Base-by-base conservation (phyloP, 2,329 filamentous ascomycete genomes). In the Colletotrichum costaricense region DNA sequence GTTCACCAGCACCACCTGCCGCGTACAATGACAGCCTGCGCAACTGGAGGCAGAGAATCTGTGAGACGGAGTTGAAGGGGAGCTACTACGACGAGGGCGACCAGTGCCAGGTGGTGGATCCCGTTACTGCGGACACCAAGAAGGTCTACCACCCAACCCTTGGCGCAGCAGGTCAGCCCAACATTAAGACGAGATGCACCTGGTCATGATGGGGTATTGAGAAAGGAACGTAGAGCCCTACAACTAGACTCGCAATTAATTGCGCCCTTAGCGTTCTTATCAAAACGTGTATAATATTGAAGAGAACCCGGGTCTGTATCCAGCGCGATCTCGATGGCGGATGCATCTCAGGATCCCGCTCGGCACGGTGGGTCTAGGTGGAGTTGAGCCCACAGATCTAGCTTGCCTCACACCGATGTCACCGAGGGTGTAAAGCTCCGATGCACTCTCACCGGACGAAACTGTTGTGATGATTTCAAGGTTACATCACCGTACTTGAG, bases 271-370 rank as follows among this genome's bases (percentile, higher is more conserved):
- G 8, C 3, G 7, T 12, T 19, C 2, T 4, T 19, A 28, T 33
- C n/a, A 9, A 1, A 22, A 4, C n/a, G 4, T 8, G 8, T 12
- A n/a, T 9, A 19, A 26, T n/a, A 6, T 28, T 19, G 8, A 4
- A 7, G 6, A 2, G 1, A 5, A 16, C 8, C 1, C 12, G 2
- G 1, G n/a, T 2, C 5, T 9, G 8, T 11, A n/a, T 6, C 26
- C 59, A 2, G 7, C 26, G 7, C 16, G 26, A 2, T n/a, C 16
- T 22, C 42, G 59, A 63, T 49, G 38, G 16, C 24, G 19, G 38
- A 49, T 16, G 19, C 26, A 22, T 26, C 16, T 30, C 26, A 9
- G 38, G 24, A 14, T 63, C 46, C 26, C 42, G 59, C 5, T 30
- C 26, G 19, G 16, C 38, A 33, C 6, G 38, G 38, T 49, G 38